phyloP scores from a whole-genome alignment of 2,329 filamentous ascomycete species.

The Xylariaceae sp. region DNA sequence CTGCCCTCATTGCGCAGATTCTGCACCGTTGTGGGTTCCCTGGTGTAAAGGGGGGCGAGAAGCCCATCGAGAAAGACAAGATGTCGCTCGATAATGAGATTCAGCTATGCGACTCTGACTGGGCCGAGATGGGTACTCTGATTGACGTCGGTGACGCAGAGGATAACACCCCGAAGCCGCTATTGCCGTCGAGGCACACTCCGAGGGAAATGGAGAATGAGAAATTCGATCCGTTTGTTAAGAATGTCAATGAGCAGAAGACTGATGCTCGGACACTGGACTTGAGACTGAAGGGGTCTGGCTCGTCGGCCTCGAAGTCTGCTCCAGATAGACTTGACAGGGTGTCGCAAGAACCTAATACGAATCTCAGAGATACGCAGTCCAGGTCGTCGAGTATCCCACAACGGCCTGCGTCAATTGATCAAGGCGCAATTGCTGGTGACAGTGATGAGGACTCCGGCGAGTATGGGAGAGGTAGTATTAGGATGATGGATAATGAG shows the following conservation, averaged over 20 bases:
- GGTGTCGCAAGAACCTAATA: conserved; percentile 3
- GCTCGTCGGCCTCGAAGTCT: neutral
- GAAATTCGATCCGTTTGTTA: conserved; percentile 26
- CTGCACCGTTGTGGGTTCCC: conserved; percentile 50
- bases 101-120: conserved; percentile 30
- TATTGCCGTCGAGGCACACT: conserved; percentile 17
- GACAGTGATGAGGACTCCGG: conserved; percentile 30
- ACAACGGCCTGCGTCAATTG: neutral
- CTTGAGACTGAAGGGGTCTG: conserved; percentile 11
- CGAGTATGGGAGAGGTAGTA: conserved; percentile 30
- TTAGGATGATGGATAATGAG: conserved; percentile 33
- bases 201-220: conserved; percentile 21
- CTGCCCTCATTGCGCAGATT: conserved; percentile 48
- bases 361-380: neutral
- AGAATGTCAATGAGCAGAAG: conserved; percentile 24
- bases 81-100: conserved; percentile 27
- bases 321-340: neutral
- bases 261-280: conserved; percentile 18
- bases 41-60: conserved; percentile 39
- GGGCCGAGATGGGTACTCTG: conserved; percentile 32
- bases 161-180: conserved; percentile 1
- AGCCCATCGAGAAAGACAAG: conserved; percentile 45
- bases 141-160: conserved; percentile 39
- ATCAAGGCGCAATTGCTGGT: neutral
- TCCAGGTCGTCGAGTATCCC: neutral